Evolutionary conservation across 345 rosid genomes (phyloP).

Genomic region (Dovyalis caffra): DNA sequence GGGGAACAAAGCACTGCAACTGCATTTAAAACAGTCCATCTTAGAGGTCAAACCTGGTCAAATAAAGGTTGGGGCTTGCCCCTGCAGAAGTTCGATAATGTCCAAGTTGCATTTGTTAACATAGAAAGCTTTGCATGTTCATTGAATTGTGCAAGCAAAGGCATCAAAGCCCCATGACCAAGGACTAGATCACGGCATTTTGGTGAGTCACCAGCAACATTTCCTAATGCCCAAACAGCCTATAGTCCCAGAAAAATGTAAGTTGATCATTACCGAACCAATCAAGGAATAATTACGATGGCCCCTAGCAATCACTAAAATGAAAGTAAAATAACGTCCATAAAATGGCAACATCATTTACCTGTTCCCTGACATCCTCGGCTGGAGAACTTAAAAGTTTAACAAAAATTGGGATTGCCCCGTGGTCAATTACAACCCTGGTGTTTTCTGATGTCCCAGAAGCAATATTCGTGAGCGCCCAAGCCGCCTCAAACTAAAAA

Average conservation of each 20-base stretch:
- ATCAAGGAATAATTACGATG: neutral
- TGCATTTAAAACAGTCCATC: neutral
- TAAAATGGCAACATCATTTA: neutral
- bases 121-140: slow-evolving; percentile 31
- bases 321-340: neutral
- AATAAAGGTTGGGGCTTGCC: slow-evolving; percentile 37
- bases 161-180: slow-evolving; percentile 24
- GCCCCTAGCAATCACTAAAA: neutral
- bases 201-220: slow-evolving; percentile 36
- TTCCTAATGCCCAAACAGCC: slow-evolving; percentile 38
- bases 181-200: slow-evolving; percentile 31
- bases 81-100: slow-evolving; percentile 34
- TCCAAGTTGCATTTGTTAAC: slow-evolving; percentile 37
- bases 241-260: neutral
- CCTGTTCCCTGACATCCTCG: slow-evolving; percentile 35
- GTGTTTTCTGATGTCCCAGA: slow-evolving; percentile 35
- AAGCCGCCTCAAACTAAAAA: slow-evolving; percentile 29
- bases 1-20: neutral
- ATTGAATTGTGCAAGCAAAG: slow-evolving; percentile 27
- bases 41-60: slow-evolving; percentile 24
- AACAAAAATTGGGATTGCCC: slow-evolving; percentile 28
- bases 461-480: slow-evolving; percentile 33
- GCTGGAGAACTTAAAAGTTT: slow-evolving; percentile 23
- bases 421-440: slow-evolving; percentile 28
- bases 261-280: neutral